These are phyloP conservation scores for Suillus spraguei DNA, from an alignment of 768 basidiomycete species.

Conservation along the genomic window DNA sequence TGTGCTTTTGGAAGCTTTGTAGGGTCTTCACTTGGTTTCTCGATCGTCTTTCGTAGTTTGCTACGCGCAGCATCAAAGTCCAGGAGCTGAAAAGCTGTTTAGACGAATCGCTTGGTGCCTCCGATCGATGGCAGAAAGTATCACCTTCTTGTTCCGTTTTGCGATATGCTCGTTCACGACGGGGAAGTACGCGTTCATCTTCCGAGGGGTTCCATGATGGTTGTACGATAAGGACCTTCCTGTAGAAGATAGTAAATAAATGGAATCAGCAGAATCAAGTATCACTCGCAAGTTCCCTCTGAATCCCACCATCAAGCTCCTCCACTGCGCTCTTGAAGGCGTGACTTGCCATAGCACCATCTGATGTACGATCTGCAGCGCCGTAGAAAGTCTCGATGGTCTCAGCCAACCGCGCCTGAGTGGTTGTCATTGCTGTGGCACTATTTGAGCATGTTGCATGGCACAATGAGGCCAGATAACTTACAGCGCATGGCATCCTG, in stretches of 20 bases:
- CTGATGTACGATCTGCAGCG: slow-evolving; percentile 79
- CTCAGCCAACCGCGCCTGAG: slow-evolving; percentile 92
- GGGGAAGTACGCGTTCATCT: slow-evolving; percentile 96
- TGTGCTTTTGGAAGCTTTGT: slow-evolving; percentile 91
- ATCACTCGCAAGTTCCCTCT: slow-evolving; percentile 77
- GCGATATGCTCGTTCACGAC: slow-evolving; percentile 90
- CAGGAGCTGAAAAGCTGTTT: slow-evolving; percentile 59
- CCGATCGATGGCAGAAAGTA: slow-evolving; percentile 7
- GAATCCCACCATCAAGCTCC: slow-evolving; percentile 85
- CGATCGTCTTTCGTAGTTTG: slow-evolving; percentile 84
- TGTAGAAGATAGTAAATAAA: slow-evolving; percentile 31
- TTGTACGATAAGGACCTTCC: slow-evolving; percentile 94
- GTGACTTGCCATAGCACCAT: slow-evolving; percentile 96
- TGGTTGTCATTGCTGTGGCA: slow-evolving; percentile 81
- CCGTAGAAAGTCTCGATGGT: slow-evolving; percentile 93
- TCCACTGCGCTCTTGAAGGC: slow-evolving; percentile 96
- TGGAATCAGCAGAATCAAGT: slow-evolving; percentile 7
- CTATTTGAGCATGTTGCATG: slow-evolving; percentile 5
- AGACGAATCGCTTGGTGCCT: background rate
- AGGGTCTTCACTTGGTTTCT: slow-evolving; percentile 93
- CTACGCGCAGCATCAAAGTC: slow-evolving; percentile 95
- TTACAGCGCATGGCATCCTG: slow-evolving; percentile 92
- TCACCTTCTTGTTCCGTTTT: slow-evolving; percentile 96
- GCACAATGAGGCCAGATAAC: slow-evolving; percentile 22
- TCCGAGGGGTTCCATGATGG: slow-evolving; percentile 93